Evolutionary conservation across 306 rosid genomes (phyloP).

Genomic region (Cicer cuneatum): DNA sequence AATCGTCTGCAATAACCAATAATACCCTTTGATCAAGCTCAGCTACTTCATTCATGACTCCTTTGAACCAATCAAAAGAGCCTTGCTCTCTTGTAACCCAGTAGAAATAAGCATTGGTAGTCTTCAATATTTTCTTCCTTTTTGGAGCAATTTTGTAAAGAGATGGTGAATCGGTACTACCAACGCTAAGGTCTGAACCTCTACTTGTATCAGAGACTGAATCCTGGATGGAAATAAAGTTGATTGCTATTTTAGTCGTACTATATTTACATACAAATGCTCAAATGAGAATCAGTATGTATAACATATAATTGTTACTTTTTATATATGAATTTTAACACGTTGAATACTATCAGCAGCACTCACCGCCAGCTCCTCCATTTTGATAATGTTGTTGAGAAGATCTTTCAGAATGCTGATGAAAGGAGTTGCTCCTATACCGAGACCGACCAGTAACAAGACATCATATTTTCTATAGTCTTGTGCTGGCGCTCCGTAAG

Average conservation of each 20-base stretch:
- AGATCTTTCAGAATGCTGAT: conserved; percentile 94
- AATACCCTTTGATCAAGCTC: conserved; percentile 93
- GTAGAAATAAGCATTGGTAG: conserved; percentile 94
- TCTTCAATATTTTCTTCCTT: conserved; percentile 74
- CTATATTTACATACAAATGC: conserved; percentile 5
- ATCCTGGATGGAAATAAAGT: conserved; percentile 60
- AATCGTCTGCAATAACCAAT: conserved; percentile 27
- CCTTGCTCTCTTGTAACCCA: conserved; percentile 99
- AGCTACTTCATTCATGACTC: conserved; percentile 98
- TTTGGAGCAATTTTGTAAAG: conserved; percentile 62
- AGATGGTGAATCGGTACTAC: conserved; percentile 61
- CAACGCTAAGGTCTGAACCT: conserved; percentile 63
- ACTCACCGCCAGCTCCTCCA: conserved; percentile 97
- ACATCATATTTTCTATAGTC: conserved; percentile 92
- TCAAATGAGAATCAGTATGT: conserved; percentile 19
- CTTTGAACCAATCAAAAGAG: conserved; percentile 99
- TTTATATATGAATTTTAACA: conserved; percentile 2
- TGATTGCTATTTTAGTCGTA: conserved; percentile 19
- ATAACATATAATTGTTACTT: not conserved
- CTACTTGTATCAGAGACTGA: conserved; percentile 65
- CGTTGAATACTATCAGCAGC: conserved; percentile 31
- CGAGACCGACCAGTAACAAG: conserved; percentile 93
- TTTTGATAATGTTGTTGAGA: conserved; percentile 87
- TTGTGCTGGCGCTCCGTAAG: conserved; percentile 98
- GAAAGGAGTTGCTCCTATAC: conserved; percentile 99